Evolutionary conservation across 2,329 filamentous ascomycete genomes (phyloP).

Genomic region (Ophiocordyceps camponoti-floridani): DNA sequence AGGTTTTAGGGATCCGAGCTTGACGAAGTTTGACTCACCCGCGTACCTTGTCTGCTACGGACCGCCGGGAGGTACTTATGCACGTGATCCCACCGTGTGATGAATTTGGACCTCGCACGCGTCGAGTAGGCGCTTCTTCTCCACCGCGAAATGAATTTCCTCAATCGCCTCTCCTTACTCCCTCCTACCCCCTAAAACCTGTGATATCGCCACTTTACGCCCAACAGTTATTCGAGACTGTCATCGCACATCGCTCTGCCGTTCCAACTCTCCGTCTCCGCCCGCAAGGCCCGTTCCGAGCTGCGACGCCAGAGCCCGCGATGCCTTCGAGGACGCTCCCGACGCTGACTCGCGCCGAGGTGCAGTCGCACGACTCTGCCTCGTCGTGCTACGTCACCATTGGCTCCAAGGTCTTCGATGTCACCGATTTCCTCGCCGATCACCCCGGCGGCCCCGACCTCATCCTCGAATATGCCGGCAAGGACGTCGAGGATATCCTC

Average conservation of each 20-base stretch:
- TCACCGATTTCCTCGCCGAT: slow-evolving; percentile 77
- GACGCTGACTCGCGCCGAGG: slow-evolving; percentile 63
- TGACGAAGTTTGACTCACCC: too few species aligned
- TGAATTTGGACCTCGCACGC: too few species aligned
- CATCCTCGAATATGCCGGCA: slow-evolving; percentile 76
- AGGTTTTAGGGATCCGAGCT: too few species aligned
- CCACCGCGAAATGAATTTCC: too few species aligned
- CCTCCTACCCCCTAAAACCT: too few species aligned
- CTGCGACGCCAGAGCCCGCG: slow-evolving; percentile 1
- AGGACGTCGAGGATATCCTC: slow-evolving; percentile 69
- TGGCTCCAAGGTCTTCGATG: slow-evolving; percentile 80
- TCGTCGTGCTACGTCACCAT: slow-evolving; percentile 89
- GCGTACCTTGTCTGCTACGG: too few species aligned
- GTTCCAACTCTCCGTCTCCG: background rate
- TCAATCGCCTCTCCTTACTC: too few species aligned
- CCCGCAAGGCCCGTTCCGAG: slow-evolving; percentile 1
- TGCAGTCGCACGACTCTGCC: slow-evolving; percentile 60
- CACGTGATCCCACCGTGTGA: too few species aligned
- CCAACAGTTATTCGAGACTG: too few species aligned
- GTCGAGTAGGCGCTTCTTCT: too few species aligned
- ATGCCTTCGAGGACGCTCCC: slow-evolving; percentile 77
- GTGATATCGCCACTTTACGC: too few species aligned
- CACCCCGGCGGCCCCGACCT: slow-evolving; percentile 84
- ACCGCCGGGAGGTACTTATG: too few species aligned
- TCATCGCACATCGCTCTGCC: background rate